A percentile compares a stretch with the other conserved stretches of the same genome.
Conservation (phyloP, 2,329 filamentous ascomycete genomes). For the Colletotrichum siamense region DNA sequence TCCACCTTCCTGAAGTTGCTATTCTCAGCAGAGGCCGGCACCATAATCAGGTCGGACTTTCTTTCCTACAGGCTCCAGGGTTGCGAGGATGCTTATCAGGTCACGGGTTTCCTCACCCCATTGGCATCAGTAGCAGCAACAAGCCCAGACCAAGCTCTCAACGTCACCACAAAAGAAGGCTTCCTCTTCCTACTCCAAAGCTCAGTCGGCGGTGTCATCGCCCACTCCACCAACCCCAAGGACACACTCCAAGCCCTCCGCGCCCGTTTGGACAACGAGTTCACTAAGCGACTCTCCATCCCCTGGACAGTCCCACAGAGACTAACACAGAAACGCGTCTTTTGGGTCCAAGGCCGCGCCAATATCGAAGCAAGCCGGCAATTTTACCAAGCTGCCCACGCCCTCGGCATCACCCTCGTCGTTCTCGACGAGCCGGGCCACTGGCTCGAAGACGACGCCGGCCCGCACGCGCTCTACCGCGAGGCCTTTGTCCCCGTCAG, state of each 20-base stretch:
- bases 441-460: constrained; percentile 36
- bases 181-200: neutral
- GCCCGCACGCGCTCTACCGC: constrained; percentile 28
- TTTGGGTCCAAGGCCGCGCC: constrained; percentile 7
- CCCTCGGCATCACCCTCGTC: constrained; percentile 40
- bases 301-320: neutral
- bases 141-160: neutral
- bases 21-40: neutral
- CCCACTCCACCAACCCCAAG: neutral
- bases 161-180: neutral
- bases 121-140: neutral
- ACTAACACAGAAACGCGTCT: neutral
- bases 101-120: neutral
- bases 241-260: neutral
- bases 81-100: neutral
- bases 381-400: constrained; percentile 3
- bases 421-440: constrained; percentile 41
- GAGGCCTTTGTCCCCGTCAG: constrained; percentile 37
- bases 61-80: neutral
- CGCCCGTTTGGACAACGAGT: neutral
- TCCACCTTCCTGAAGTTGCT: neutral
- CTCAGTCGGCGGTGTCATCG: neutral
- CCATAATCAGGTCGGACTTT: neutral
- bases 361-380: neutral
- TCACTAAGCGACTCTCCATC: neutral